These are phyloP conservation scores for Chlorella vulgaris DNA, from an alignment of 139 green algal species.

Conservation along the genomic window DNA sequence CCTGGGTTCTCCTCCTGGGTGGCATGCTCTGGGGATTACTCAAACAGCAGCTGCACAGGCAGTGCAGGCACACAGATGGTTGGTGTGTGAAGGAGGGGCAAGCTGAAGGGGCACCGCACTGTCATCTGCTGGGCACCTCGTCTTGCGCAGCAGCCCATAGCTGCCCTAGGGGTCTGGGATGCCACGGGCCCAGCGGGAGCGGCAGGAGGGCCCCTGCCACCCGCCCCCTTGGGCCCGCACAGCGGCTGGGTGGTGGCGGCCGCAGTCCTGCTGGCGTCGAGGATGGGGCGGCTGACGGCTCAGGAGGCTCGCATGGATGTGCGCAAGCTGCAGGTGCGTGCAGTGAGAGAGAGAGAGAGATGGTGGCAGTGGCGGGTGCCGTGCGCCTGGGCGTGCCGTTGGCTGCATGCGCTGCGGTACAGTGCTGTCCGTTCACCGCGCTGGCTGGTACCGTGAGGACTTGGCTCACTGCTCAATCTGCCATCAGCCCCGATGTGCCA, in stretches of 20 bases:
- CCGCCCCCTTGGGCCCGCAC: neutral
- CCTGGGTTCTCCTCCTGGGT: too few species aligned
- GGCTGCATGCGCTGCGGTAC: neutral
- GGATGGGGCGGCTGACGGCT: slow-evolving; percentile 26
- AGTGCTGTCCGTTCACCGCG: neutral
- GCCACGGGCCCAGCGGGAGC: neutral
- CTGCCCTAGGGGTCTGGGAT: neutral
- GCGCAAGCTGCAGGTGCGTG: slow-evolving; percentile 24
- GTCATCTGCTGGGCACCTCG: too few species aligned
- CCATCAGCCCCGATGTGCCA: neutral
- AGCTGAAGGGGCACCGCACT: too few species aligned
- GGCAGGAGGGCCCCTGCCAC: neutral
- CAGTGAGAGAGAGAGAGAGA: neutral
- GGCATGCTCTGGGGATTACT: too few species aligned
- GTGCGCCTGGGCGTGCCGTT: neutral
- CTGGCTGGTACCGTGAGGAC: neutral
- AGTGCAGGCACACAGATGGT: too few species aligned
- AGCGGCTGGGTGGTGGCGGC: slow-evolving; percentile 30
- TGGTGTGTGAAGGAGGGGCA: too few species aligned
- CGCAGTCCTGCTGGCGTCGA: slow-evolving; percentile 29
- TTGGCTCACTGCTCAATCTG: neutral
- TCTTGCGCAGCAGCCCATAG: neutral
- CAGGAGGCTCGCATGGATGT: slow-evolving; percentile 43
- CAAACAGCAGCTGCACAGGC: too few species aligned
- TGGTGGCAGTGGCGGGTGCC: neutral